Percentiles rank a stretch among this genome's conserved stretches.
These are phyloP conservation scores for Tetrapisispora fleetii DNA, from an alignment of 805 yeast species.

Conservation along the genomic window DNA sequence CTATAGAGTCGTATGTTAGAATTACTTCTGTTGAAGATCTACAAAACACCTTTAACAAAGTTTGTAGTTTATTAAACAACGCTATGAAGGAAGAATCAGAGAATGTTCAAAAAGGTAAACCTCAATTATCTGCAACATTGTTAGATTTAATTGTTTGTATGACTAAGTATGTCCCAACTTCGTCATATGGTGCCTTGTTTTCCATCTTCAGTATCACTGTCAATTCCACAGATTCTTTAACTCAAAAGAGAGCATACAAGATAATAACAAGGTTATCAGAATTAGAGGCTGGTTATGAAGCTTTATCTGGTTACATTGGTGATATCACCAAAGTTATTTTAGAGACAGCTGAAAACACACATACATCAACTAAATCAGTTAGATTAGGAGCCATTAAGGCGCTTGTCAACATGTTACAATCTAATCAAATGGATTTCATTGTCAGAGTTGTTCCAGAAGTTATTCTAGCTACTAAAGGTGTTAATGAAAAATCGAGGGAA, in stretches of 20 bases:
- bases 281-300: constrained; percentile 49
- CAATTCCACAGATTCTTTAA: constrained; percentile 45
- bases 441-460: constrained; percentile 80
- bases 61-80: constrained; percentile 65
- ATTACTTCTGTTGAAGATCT: constrained; percentile 61
- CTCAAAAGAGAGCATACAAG: constrained; percentile 87
- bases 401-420: constrained; percentile 54
- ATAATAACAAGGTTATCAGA: constrained; percentile 63
- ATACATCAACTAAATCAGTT: constrained; percentile 70
- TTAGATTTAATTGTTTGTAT: constrained; percentile 83
- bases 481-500: constrained; percentile 84
- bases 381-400: constrained; percentile 60
- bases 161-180: constrained; percentile 69
- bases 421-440: constrained; percentile 58
- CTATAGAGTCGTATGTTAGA: constrained; percentile 71
- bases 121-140: constrained; percentile 65
- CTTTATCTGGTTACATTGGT: constrained; percentile 41
- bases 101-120: constrained; percentile 19
- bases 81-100: constrained; percentile 53
- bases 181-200: constrained; percentile 64
- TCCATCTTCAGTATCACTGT: constrained; percentile 69
- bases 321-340: constrained; percentile 54
- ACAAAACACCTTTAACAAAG: constrained; percentile 70
- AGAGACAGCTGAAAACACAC: constrained; percentile 46
- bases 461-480: constrained; percentile 82